These are phyloP conservation scores for Aspergillus taichungensis DNA, from an alignment of 495 filamentous ascomycete species.

Conservation along the genomic window DNA sequence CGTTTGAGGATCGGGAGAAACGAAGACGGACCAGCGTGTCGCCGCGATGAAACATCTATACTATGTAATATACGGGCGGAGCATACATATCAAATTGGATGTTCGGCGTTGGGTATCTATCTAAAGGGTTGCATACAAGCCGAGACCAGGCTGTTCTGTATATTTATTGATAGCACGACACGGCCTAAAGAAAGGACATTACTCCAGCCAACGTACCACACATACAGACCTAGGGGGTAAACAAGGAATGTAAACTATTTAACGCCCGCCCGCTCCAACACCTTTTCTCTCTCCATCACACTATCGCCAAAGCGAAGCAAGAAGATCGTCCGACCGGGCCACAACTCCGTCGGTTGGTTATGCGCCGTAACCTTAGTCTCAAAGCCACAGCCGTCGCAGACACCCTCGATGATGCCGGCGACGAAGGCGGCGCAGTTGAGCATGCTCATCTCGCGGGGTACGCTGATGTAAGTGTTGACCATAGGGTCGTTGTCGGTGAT, in stretches of 20 bases:
- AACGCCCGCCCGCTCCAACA: constrained; percentile 41
- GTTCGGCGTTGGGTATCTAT: constrained; percentile 2
- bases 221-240: background rate
- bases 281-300: constrained; percentile 85
- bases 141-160: no score
- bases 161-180: no score
- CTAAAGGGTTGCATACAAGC: no score
- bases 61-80: constrained; percentile 1
- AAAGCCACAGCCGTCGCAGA: constrained; percentile 87
- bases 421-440: constrained; percentile 95
- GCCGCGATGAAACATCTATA: constrained; percentile 5
- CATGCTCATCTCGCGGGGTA: constrained; percentile 90
- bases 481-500: constrained; percentile 94
- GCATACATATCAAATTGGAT: background rate
- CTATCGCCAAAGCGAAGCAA: constrained; percentile 80
- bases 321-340: constrained; percentile 93
- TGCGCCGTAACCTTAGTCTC: constrained; percentile 86
- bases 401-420: constrained; percentile 90
- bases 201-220: background rate
- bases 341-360: constrained; percentile 75
- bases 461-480: constrained; percentile 85
- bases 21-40: constrained; percentile 49
- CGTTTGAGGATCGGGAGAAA: constrained; percentile 57
- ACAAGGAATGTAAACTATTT: constrained; percentile 23
- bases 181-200: no score